Evolutionary conservation across 1,284 basidiomycete genomes (phyloP), one percentile per base, ranked within the genome.

Genomic region (Malassezia nana): DNA sequence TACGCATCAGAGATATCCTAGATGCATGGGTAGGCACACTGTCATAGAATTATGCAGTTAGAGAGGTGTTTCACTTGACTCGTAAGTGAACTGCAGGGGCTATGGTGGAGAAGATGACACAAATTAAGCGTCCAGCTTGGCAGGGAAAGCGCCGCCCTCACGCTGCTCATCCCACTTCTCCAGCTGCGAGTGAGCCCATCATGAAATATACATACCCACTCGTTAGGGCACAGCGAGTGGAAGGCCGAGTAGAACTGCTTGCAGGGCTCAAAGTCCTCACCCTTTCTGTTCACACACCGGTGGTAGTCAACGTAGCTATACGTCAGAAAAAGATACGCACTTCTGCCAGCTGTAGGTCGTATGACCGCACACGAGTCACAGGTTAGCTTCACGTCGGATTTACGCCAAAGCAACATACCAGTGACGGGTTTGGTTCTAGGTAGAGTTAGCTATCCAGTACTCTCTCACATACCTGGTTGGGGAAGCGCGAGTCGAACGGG

Each of bases 191-290:
- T 49, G 4, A 51, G 39, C 31, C 9, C 12, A 24, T 32, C 8
- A 10, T 4, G 13, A 16, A 18, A 12, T 9, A 45, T 52, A 72
- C 69, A 61, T 51, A 72, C 69, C 69, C 69, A 72, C 52, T 70
- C 69, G 57, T 72, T 96, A 62, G 94, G 94, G 80, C 94, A 99
- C 61, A 98, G 83, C 49, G 91, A 90, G 80, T 89, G 82, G 81
- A 89, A 99, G 31, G 89, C 87, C 75, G 84, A 83, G 80, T 86
- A 89, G 84, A 99, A 99, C 79, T 95, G 90, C 80, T 92, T 90
- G 86, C 94, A 98, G 8, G 94, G 90, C 20, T 85, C 83, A 76
- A 85, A 96, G 58, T 98, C 94, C 72, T 98, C 92, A 64, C 94
- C 94, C 80, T 95, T 96, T 68, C 89, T 90, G 72, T 87, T 80